Evolutionary conservation across 306 rosid genomes (phyloP).

Genomic region (Begonia fuchsioides): DNA sequence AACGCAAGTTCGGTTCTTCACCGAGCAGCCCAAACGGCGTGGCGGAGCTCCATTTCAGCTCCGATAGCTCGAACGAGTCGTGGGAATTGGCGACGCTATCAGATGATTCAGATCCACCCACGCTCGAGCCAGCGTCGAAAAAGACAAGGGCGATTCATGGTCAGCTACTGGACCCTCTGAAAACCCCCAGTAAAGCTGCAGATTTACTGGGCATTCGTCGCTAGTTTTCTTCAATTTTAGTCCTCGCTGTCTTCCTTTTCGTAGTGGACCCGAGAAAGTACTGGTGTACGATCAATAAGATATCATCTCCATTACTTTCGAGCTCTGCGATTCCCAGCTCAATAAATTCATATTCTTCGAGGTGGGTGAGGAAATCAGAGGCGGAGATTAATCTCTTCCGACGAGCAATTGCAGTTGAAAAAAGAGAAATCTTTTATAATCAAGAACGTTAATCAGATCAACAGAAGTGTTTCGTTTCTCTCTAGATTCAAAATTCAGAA

Average conservation of each 20-base stretch:
- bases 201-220: conserved; percentile 23
- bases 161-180: conserved; percentile 9
- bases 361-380: no score
- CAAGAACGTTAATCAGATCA: no score
- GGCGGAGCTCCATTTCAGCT: conserved; percentile 53
- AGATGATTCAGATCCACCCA: conserved; percentile 46
- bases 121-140: conserved; percentile 57
- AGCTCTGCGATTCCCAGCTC: conserved; percentile 27
- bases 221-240: conserved; percentile 10
- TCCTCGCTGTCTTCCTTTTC: conserved; percentile 2
- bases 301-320: conserved; percentile 39
- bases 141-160: conserved; percentile 27
- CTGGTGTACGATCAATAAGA: conserved; percentile 21
- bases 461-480: no score
- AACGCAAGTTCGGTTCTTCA: conserved; percentile 39
- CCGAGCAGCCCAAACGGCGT: conserved; percentile 71
- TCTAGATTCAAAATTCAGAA: no score
- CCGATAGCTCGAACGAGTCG: conserved; percentile 57
- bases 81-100: conserved; percentile 29
- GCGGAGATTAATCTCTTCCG: no score
- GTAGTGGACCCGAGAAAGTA: conserved; percentile 10
- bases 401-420: no score
- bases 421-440: no score
- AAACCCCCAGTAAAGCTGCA: conserved; percentile 1
- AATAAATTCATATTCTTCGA: conserved; percentile 5